Conservation (phyloP, 805 yeast species). For the Saccharomycopsis javanensis region DNA sequence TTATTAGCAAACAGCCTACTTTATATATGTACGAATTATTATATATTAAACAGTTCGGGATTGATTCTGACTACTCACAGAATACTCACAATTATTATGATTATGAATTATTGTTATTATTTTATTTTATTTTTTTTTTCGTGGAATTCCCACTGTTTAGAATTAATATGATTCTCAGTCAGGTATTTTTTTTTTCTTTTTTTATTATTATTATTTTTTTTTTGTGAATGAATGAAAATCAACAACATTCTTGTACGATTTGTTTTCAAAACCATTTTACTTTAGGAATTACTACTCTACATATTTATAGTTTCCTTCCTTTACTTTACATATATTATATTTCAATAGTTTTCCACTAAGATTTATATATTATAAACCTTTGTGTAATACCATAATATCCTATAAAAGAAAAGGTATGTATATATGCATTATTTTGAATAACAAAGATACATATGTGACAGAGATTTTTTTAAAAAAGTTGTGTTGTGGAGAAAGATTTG, state of each 20-base stretch:
- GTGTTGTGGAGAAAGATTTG: too few species aligned
- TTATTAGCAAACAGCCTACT: too few species aligned
- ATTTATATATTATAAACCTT: constrained; percentile 1
- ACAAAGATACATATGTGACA: too few species aligned
- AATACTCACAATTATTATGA: background rate
- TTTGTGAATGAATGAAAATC: background rate
- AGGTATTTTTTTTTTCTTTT: background rate
- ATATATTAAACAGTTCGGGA: too few species aligned
- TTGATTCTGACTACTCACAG: background rate
- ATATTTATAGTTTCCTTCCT: background rate
- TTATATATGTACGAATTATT: too few species aligned
- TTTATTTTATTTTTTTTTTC: background rate
- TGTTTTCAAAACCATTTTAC: background rate
- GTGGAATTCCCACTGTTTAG: background rate
- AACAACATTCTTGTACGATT: background rate
- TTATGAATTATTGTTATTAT: background rate
- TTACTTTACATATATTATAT: background rate
- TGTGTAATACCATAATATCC: background rate
- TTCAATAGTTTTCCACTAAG: background rate
- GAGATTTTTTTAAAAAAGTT: too few species aligned
- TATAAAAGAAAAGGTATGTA: background rate
- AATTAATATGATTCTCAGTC: background rate
- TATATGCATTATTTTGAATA: background rate
- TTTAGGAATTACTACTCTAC: background rate
- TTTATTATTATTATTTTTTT: background rate